phyloP scores from a whole-genome alignment of 2,329 filamentous ascomycete species.

The Diaporthe velutina region DNA sequence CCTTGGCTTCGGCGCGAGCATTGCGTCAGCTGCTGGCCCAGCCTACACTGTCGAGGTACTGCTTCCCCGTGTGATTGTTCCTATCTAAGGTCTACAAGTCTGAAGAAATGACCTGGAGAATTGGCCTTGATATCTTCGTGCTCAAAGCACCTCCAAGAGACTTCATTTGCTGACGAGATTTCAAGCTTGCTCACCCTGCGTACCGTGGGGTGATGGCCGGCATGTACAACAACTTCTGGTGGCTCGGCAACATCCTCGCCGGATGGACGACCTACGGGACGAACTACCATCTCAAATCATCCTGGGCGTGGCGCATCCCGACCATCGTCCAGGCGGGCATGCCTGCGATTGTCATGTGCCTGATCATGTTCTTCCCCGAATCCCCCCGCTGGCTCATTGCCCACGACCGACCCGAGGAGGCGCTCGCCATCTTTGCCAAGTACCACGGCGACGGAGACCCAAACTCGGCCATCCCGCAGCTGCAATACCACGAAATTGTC shows the following conservation, averaged over 20 bases:
- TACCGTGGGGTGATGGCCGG: constrained; percentile 58
- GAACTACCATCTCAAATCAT: constrained; percentile 52
- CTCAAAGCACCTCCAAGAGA: background rate
- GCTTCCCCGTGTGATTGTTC: background rate
- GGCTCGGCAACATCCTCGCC: constrained; percentile 63
- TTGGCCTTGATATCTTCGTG: too few species aligned
- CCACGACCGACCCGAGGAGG: constrained; percentile 48
- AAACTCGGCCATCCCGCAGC: constrained; percentile 53
- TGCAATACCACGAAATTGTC: constrained; percentile 56
- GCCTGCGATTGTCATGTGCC: constrained; percentile 52
- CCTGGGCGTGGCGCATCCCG: constrained; percentile 54
- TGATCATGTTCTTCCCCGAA: constrained; percentile 49
- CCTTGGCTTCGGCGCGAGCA: constrained; percentile 68
- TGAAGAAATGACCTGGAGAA: constrained; percentile 51
- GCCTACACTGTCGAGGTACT: constrained; percentile 58
- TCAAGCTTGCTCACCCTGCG: constrained; percentile 48
- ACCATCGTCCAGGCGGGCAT: constrained; percentile 60
- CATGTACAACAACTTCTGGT: constrained; percentile 61
- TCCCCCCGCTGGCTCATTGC: constrained; percentile 50
- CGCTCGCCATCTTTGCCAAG: constrained; percentile 48
- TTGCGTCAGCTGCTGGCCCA: constrained; percentile 60
- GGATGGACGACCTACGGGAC: constrained; percentile 62
- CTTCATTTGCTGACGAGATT: background rate
- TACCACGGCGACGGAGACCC: constrained; percentile 55
- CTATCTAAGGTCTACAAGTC: too few species aligned